phyloP scores from a whole-genome alignment of 1,284 basidiomycete genomes.

The Gymnopus androsaceus region DNA sequence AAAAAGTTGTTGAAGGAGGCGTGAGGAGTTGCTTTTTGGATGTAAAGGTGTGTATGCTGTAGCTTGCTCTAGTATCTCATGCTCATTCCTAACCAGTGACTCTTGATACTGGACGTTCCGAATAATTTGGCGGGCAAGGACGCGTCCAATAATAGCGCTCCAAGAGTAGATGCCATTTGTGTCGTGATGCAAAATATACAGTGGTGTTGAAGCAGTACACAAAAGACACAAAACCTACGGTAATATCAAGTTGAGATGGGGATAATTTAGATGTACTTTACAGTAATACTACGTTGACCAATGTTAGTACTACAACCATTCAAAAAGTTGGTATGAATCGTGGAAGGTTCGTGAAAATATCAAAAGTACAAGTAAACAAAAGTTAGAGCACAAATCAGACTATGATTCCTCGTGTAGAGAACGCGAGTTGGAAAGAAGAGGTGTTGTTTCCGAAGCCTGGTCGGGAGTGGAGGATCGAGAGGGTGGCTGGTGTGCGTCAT shows the following conservation, averaged over 20 bases:
- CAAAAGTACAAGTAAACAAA: background rate
- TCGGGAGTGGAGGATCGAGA: constrained; percentile 8
- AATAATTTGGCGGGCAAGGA: too few species aligned
- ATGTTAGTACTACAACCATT: background rate
- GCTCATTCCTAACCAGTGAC: too few species aligned
- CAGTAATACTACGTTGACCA: background rate
- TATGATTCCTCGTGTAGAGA: constrained; percentile 10
- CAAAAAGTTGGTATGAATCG: background rate
- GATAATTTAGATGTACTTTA: background rate
- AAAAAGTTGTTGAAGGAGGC: constrained; percentile 16
- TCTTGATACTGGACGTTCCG: too few species aligned
- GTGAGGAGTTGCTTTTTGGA: background rate
- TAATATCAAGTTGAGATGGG: background rate
- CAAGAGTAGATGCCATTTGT: too few species aligned
- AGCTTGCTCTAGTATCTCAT: background rate
- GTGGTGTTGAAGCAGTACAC: too few species aligned
- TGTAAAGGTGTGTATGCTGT: background rate
- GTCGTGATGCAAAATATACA: too few species aligned
- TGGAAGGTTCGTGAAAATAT: background rate
- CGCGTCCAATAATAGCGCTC: too few species aligned
- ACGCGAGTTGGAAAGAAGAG: constrained; percentile 18
- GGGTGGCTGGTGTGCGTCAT: background rate
- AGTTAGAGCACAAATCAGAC: background rate
- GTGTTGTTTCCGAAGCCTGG: constrained; percentile 24
- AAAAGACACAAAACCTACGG: background rate